These are phyloP conservation scores for Thelephora terrestris DNA, from an alignment of 1,284 basidiomycete genomes.

Conservation along the genomic window DNA sequence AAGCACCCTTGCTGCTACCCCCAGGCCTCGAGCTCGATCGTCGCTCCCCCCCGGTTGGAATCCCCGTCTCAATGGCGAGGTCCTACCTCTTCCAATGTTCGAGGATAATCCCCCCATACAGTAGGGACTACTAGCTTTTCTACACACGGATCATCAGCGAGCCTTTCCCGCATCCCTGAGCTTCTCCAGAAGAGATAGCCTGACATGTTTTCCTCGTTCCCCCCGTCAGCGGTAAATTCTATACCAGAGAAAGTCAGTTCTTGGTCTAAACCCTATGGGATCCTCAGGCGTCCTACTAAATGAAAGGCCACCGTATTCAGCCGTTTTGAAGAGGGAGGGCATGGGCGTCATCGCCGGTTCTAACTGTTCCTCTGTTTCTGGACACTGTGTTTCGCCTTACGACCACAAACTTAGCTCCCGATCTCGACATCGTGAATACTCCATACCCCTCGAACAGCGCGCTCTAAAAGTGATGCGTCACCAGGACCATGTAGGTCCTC, in stretches of 20 bases:
- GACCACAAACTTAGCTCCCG: constrained; percentile 35
- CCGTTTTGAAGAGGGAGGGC: constrained; percentile 44
- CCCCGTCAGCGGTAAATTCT: constrained; percentile 39
- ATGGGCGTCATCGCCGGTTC: constrained; percentile 33
- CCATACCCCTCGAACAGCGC: background rate
- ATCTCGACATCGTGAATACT: constrained; percentile 38
- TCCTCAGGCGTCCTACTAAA: too few relatives aligned
- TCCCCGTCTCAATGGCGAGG: constrained; percentile 27
- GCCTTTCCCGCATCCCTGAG: constrained; percentile 9
- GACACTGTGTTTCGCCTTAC: constrained; percentile 43
- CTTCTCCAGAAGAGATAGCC: background rate
- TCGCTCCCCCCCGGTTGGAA: constrained; percentile 26
- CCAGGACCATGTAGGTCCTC: constrained; percentile 41
- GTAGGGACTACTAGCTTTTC: constrained; percentile 31
- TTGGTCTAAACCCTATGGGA: too few relatives aligned
- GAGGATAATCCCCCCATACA: constrained; percentile 28
- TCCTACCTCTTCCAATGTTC: constrained; percentile 27
- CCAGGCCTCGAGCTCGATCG: background rate
- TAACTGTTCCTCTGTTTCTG: constrained; percentile 34
- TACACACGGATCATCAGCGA: constrained; percentile 36
- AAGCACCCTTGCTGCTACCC: constrained; percentile 4
- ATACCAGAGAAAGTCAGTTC: constrained; percentile 40
- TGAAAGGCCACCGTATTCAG: constrained; percentile 16
- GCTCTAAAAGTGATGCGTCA: too few relatives aligned
- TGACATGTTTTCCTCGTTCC: background rate